Evolutionary conservation across 1,139 yeast genomes (phyloP).

Genomic region (Kodamaea sp.): DNA sequence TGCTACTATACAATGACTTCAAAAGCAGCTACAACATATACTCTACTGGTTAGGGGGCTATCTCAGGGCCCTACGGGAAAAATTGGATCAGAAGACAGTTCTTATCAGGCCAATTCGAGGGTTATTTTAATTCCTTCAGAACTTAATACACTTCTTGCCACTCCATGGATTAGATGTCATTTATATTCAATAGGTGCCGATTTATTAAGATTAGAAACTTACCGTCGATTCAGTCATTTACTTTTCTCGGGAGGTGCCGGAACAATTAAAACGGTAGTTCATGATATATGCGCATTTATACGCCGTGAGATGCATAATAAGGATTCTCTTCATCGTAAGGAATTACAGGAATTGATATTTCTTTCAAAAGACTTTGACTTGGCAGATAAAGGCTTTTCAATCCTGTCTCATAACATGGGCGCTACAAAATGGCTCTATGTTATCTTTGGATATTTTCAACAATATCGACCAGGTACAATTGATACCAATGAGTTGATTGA

Average conservation of each 20-base stretch:
- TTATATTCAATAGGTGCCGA: conserved; percentile 36
- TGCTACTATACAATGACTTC: no score
- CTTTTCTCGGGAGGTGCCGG: conserved; percentile 36
- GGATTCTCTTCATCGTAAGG: conserved; percentile 17
- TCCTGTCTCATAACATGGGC: conserved; percentile 9
- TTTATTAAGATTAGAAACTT: conserved; percentile 32
- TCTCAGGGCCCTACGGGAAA: no score
- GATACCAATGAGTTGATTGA: conserved; percentile 29
- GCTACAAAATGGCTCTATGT: conserved; percentile 32
- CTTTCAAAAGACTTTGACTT: neutral
- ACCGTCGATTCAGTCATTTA: conserved; percentile 31
- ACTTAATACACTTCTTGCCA: conserved; percentile 15
- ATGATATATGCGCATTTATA: conserved; percentile 36
- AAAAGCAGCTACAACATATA: no score
- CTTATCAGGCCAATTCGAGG: no score
- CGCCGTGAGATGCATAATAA: conserved; percentile 24
- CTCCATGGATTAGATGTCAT: conserved; percentile 34
- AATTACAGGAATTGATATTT: conserved; percentile 23
- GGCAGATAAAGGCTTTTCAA: no score
- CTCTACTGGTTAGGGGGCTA: no score
- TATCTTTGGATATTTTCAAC: conserved; percentile 34
- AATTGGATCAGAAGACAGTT: no score
- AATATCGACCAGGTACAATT: conserved; percentile 20
- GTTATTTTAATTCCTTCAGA: conserved; percentile 12
- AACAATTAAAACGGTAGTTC: conserved; percentile 32